These are phyloP conservation scores for Themeda triandra DNA, from an alignment of 176 grass and related monocot species.

Conservation along the genomic window DNA sequence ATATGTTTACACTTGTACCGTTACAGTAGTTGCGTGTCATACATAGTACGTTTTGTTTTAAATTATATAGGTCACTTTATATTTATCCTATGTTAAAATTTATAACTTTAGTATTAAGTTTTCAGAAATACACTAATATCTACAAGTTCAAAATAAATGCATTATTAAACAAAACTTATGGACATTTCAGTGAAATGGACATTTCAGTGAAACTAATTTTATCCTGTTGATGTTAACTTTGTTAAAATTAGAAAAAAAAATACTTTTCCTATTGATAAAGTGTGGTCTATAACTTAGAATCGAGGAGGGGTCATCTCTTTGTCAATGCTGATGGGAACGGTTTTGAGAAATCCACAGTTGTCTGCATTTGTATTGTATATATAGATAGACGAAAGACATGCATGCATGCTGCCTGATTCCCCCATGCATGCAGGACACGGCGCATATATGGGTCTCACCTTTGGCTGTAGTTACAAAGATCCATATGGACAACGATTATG, in stretches of 20 bases:
- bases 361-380: background rate
- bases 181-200: too few species aligned
- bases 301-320: background rate
- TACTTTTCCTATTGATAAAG: background rate
- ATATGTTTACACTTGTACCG: background rate
- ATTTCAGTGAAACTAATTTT: too few species aligned
- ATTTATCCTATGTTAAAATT: background rate
- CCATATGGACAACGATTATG: background rate
- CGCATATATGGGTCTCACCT: background rate
- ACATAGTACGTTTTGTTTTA: background rate
- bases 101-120: too few species aligned
- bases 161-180: too few species aligned
- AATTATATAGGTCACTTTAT: background rate
- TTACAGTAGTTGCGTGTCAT: background rate
- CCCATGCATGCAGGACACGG: background rate
- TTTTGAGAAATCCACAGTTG: background rate
- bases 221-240: too few species aligned
- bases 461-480: background rate
- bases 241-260: background rate
- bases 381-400: background rate
- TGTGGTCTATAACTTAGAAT: background rate
- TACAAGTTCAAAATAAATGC: too few species aligned
- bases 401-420: background rate
- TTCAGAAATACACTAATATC: too few species aligned
- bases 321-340: background rate